These are phyloP conservation scores for Solanum etuberosum DNA, from an alignment of 257 asterid species.

Conservation along the genomic window DNA sequence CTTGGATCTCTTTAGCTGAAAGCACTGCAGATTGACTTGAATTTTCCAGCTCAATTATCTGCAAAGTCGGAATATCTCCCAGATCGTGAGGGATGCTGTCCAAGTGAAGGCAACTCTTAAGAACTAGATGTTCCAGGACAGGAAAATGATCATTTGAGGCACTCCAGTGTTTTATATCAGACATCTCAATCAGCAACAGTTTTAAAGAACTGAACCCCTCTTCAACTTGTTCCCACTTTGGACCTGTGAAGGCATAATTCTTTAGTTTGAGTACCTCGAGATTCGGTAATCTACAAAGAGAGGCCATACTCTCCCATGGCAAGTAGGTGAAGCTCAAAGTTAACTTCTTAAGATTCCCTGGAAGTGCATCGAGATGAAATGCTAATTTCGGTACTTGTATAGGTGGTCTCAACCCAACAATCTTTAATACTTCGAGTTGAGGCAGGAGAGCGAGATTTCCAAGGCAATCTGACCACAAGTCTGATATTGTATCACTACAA, in stretches of 20 bases:
- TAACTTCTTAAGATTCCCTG: conserved; percentile 6
- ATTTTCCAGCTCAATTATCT: conserved; percentile 9
- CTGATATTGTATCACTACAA: background rate
- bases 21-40: background rate
- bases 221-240: conserved; percentile 7
- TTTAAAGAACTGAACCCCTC: background rate
- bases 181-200: background rate
- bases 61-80: conserved; percentile 14
- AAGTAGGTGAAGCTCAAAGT: background rate
- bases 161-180: background rate
- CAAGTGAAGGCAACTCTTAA: conserved; percentile 4
- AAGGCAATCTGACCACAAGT: background rate
- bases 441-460: background rate
- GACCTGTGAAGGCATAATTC: background rate
- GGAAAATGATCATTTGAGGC: conserved; percentile 1
- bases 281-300: background rate
- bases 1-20: conserved; percentile 11
- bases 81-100: conserved; percentile 6
- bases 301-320: background rate
- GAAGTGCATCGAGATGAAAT: background rate
- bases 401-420: background rate
- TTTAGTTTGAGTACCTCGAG: conserved; percentile 12
- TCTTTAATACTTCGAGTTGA: background rate
- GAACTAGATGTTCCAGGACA: conserved; percentile 10
- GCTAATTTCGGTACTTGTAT: background rate